phyloP scores from a whole-genome alignment of 345 rosid species.

The Linum tenue region DNA sequence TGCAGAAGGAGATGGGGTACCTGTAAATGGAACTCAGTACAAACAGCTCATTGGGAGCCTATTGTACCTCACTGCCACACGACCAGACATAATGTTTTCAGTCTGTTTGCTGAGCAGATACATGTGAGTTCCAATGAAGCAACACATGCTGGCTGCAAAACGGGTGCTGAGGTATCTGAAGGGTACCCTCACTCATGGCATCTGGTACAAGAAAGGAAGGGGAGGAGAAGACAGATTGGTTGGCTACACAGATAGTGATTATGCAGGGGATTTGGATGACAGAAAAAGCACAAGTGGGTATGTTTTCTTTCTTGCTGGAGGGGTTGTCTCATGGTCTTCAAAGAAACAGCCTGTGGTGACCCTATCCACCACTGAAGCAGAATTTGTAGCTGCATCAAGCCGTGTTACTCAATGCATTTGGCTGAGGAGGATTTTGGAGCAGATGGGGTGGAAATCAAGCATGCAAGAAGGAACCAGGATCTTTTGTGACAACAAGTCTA shows the following conservation, averaged over 20 bases:
- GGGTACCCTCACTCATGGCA: neutral
- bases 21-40: neutral
- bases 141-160: neutral
- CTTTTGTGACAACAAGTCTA: too few species aligned
- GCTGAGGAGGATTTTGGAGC: too few species aligned
- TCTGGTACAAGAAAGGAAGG: too few species aligned
- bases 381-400: neutral
- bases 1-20: neutral
- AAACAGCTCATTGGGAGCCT: neutral
- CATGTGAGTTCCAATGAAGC: too few species aligned
- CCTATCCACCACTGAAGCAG: too few species aligned
- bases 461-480: neutral
- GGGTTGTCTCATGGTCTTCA: neutral
- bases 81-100: neutral
- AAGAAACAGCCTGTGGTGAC: too few species aligned
- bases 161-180: neutral
- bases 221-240: neutral
- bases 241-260: too few species aligned
- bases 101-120: too few species aligned
- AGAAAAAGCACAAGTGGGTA: too few species aligned
- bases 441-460: neutral
- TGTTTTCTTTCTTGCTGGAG: too few species aligned
- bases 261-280: too few species aligned
- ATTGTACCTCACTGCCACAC: neutral
- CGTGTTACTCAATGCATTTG: too few species aligned